Conservation (phyloP, 345 rosid species). For the Physaria fendleri region DNA sequence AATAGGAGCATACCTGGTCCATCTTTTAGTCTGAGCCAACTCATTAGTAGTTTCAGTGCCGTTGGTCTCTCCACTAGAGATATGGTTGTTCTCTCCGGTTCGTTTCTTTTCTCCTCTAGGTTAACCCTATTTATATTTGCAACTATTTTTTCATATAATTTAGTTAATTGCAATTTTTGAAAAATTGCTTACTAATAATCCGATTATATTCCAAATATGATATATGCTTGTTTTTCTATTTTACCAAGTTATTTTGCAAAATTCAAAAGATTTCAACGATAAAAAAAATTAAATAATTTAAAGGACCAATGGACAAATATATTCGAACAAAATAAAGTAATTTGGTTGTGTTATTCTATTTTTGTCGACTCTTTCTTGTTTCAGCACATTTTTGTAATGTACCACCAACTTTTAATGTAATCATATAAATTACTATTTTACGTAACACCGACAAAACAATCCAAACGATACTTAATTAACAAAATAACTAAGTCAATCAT, state of each 20-base stretch:
- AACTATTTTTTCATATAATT: not conserved
- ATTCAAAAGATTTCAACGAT: not conserved
- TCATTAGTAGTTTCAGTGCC: conserved; percentile 46
- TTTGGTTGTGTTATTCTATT: conserved; percentile 3
- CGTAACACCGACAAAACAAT: not conserved
- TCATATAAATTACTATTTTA: not conserved
- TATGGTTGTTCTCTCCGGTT: conserved; percentile 79
- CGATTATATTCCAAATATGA: not conserved
- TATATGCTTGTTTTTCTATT: not conserved
- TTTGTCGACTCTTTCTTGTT: conserved; percentile 4
- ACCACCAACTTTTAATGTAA: conserved; percentile 12
- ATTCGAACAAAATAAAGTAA: conserved; percentile 6
- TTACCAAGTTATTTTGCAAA: not conserved
- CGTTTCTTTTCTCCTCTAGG: conserved; percentile 1
- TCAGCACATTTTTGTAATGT: conserved; percentile 10
- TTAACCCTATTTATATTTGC: not conserved
- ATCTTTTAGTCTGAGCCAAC: conserved; percentile 47
- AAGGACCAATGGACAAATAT: conserved; percentile 1
- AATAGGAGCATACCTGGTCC: conserved; percentile 72
- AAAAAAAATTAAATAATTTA: not conserved
- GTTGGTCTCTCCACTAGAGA: conserved; percentile 72
- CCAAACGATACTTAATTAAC: not conserved
- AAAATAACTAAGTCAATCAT: not conserved
- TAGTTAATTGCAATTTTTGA: not conserved
- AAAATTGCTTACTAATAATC: not conserved